Conservation (phyloP, 129 eudicot genomes). For the Centaurea solstitialis region DNA sequence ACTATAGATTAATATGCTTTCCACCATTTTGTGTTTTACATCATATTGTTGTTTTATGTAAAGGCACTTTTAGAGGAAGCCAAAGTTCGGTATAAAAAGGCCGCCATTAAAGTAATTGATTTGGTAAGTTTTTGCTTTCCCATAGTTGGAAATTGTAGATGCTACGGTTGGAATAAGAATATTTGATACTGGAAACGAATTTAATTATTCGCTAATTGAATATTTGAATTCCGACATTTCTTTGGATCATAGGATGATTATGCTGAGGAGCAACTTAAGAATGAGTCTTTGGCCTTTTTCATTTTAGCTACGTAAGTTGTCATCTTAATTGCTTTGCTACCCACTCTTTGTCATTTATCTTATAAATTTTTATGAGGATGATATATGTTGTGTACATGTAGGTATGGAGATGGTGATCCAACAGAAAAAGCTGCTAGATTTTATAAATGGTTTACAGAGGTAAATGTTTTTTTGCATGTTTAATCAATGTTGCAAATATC, state of each 20-base stretch:
- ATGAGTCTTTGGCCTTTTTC: constrained; percentile 75
- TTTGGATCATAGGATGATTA: constrained; percentile 80
- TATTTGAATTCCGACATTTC: too few relatives aligned
- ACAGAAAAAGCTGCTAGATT: constrained; percentile 94
- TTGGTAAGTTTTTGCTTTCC: constrained; percentile 53
- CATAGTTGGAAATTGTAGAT: not conserved
- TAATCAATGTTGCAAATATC: not conserved
- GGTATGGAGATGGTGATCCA: constrained; percentile 99
- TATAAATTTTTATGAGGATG: not conserved
- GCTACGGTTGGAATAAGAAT: not conserved
- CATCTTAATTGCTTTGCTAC: not conserved
- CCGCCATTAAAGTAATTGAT: constrained; percentile 71
- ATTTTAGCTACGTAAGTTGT: constrained; percentile 83
- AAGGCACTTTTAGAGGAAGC: constrained; percentile 93
- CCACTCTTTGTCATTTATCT: not conserved
- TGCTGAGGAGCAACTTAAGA: constrained; percentile 79
- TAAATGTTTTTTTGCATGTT: constrained; percentile 9
- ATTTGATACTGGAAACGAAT: not conserved
- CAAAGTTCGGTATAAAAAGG: constrained; percentile 89
- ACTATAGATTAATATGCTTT: not conserved
- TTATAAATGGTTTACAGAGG: constrained; percentile 93
- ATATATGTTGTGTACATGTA: constrained; percentile 23
- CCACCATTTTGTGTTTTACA: not conserved
- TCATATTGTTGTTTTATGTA: not conserved
- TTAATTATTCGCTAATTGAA: not conserved